Evolutionary conservation across 164 flowering plant genomes (phyloP).

Genomic region (Vitis amurensis): DNA sequence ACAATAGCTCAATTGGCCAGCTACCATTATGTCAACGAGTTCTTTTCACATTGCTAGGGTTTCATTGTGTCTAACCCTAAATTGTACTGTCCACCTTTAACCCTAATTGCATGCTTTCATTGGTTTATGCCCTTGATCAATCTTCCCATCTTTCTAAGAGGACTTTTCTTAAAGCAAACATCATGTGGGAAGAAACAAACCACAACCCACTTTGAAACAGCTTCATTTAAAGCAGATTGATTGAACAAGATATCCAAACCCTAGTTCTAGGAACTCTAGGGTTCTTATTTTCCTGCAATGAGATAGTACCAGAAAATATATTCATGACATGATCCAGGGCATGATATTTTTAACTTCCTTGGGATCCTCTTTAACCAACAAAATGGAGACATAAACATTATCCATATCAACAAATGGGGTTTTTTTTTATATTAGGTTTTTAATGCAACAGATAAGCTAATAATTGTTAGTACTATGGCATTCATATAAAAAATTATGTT

Average conservation of each 20-base stretch:
- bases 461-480: neutral
- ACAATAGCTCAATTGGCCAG: constrained; percentile 1
- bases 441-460: constrained; percentile 1
- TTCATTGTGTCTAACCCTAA: neutral
- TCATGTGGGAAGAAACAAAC: neutral
- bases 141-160: neutral
- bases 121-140: neutral
- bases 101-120: neutral
- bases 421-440: neutral
- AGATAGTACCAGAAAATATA: neutral
- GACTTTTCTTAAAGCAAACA: neutral
- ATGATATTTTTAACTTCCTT: neutral
- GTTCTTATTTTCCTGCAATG: neutral
- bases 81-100: neutral
- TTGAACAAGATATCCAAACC: neutral
- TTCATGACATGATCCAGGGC: neutral
- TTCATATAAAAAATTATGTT: constrained; percentile 6
- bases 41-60: constrained; percentile 12
- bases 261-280: neutral
- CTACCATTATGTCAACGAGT: constrained; percentile 32
- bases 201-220: neutral
- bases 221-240: neutral
- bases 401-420: neutral
- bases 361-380: neutral
- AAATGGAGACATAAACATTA: neutral